Evolutionary conservation across 495 filamentous ascomycete species (phyloP), one percentile per base, ranked within the genome.

Genomic region (Apiosordaria backusii): DNA sequence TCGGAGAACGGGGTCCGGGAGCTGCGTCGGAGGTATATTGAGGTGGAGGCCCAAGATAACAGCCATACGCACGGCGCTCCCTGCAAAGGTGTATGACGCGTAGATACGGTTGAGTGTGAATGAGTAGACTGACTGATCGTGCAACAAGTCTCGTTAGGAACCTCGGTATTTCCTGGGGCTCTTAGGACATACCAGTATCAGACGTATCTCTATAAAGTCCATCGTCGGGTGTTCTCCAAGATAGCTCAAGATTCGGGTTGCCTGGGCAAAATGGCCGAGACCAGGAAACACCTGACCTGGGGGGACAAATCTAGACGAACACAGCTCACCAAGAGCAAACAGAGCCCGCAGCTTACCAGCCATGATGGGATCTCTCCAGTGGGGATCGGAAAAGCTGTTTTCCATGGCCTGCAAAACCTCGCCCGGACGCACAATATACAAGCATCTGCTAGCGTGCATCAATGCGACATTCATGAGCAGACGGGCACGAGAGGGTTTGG

Each of bases 21-120:
- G 52, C n/a, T 55, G 52, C n/a, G 52, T 23, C n/a, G 52, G 21
- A 4, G 62, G 62, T 22, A 64, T 64, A 25, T 64, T 64, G 3
- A 64, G 26, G 18, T 64, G 62, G 24, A 57, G 62, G 10, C 62
- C 62, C 53, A 58, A 35, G 26, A 64, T 7, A 23, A 55, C 52
- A 15, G 50, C 62, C 53, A 58, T 57, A 3, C 53, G 52, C 13
- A 58, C n/a, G 18, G 62, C 53, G 15, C 22, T 29, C 16, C 62
- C 62, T 4, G 62, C 52, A 55, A 55, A 26, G 45, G 52, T 19
- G 50, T 64, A 22, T 2, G 62, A 53, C 4, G 62, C 62, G 19
- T 64, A 64, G 54, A 59, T 45, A 16, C 62, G 52, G 62, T 64
- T 64, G 23, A 64, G 53, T 7, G 62, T 64, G 53, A 64, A 64